Conservation (phyloP, 2,329 filamentous ascomycete genomes). For the Niveomyces coronatus region DNA sequence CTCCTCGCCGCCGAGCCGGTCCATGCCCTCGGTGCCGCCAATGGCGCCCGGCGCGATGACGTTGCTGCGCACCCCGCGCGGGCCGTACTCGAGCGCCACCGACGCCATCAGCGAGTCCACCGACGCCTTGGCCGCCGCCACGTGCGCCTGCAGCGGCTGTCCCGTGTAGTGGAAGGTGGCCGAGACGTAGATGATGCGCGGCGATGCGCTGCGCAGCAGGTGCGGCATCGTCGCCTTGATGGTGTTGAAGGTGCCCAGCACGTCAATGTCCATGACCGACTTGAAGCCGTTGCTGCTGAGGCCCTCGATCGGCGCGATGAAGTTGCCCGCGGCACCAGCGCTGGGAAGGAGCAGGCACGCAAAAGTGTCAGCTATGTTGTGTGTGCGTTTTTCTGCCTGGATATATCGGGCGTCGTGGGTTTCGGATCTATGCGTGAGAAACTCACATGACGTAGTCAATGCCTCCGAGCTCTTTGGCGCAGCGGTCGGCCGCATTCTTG, state of each 20-base stretch:
- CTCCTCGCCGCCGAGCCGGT: constrained; percentile 41
- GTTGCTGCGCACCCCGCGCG: constrained; percentile 77
- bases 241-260: constrained; percentile 88
- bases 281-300: constrained; percentile 88
- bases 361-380: too few species aligned
- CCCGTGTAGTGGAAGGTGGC: constrained; percentile 89
- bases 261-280: constrained; percentile 91
- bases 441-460: constrained; percentile 88
- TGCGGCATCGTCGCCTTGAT: constrained; percentile 84
- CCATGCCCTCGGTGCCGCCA: constrained; percentile 70
- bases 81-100: constrained; percentile 82
- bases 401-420: too few species aligned
- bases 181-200: constrained; percentile 81
- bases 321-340: constrained; percentile 92
- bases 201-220: constrained; percentile 62
- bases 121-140: constrained; percentile 82
- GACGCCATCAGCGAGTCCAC: constrained; percentile 76
- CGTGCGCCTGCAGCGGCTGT: constrained; percentile 76
- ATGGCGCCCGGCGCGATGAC: constrained; percentile 85
- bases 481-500: constrained; percentile 64
- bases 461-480: constrained; percentile 69
- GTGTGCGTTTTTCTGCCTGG: too few species aligned
- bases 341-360: constrained; percentile 30
- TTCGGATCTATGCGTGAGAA: background rate
- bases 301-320: constrained; percentile 73